These are phyloP conservation scores for Micractinium sp. DNA, from an alignment of 139 green algal species.

Conservation along the genomic window DNA sequence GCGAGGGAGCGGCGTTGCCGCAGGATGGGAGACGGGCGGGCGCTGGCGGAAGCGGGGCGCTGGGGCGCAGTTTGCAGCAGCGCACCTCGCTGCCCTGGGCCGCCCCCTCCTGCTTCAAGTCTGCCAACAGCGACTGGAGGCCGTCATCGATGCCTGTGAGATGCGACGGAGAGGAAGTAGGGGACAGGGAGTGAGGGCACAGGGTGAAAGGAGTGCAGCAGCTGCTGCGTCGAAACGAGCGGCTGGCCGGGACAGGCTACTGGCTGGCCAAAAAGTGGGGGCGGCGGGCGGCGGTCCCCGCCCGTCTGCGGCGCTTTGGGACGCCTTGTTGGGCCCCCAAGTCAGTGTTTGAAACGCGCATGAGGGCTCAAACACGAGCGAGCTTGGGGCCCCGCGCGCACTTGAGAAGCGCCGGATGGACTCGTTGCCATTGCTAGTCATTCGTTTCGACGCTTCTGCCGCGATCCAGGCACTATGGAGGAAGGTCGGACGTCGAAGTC, in stretches of 20 bases:
- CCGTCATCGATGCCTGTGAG: constrained; percentile 25
- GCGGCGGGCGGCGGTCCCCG: neutral
- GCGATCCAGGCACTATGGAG: too few species aligned
- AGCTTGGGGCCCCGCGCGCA: neutral
- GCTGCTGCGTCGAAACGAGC: neutral
- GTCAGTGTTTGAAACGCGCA: too few species aligned
- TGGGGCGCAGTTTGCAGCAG: neutral
- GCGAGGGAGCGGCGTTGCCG: neutral
- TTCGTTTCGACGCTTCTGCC: neutral
- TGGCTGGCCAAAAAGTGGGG: neutral
- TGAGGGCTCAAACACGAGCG: too few species aligned
- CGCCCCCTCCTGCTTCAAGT: constrained; percentile 4
- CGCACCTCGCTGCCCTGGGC: neutral
- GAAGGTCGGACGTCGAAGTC: too few species aligned
- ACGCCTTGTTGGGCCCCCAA: too few species aligned
- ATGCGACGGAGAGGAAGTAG: neutral
- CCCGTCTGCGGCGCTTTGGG: neutral
- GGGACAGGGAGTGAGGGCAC: neutral
- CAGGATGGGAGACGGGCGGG: neutral
- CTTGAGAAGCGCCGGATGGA: neutral
- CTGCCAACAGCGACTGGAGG: constrained; percentile 4
- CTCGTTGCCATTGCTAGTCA: neutral
- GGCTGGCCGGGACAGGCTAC: neutral
- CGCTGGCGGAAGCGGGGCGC: neutral
- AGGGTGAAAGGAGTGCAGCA: neutral